Conservation (phyloP, 116 monocot genomes). For the Papilionanthe hybrid region DNA sequence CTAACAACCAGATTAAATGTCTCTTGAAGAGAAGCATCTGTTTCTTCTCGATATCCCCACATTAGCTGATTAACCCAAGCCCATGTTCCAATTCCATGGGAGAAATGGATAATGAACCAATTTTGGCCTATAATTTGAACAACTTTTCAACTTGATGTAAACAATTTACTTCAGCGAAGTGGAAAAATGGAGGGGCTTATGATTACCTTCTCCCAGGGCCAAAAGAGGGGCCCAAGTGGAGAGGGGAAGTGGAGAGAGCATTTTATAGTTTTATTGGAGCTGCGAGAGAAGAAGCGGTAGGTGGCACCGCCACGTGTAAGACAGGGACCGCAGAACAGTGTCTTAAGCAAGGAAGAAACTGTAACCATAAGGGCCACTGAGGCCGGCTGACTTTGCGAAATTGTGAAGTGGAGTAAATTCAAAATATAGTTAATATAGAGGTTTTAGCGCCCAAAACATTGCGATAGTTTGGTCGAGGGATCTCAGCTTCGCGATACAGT, state of each 20-base stretch:
- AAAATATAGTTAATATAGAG: no score
- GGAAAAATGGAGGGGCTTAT: background rate
- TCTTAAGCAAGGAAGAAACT: background rate
- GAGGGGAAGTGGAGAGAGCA: constrained; percentile 16
- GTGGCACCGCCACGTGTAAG: background rate
- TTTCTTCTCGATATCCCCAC: constrained; percentile 87
- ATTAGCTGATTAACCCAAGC: constrained; percentile 97
- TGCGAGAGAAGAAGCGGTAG: background rate
- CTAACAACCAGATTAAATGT: constrained; percentile 69
- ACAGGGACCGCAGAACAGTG: background rate
- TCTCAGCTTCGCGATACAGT: no score
- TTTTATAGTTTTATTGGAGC: background rate
- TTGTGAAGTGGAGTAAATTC: no score
- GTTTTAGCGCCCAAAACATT: no score
- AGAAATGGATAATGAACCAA: constrained; percentile 68
- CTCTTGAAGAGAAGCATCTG: constrained; percentile 69
- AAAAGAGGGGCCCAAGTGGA: constrained; percentile 55
- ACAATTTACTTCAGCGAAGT: background rate
- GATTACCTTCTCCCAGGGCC: constrained; percentile 84
- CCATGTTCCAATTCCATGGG: constrained; percentile 99
- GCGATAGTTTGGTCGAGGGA: no score
- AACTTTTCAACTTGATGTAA: background rate
- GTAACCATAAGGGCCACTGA: background rate
- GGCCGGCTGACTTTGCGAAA: no score
- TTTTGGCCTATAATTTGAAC: constrained; percentile 44